A percentile compares a stretch with the other conserved stretches of the same genome.
Conservation (phyloP, 2,329 filamentous ascomycete species). For the Xylariaceae sp. region DNA sequence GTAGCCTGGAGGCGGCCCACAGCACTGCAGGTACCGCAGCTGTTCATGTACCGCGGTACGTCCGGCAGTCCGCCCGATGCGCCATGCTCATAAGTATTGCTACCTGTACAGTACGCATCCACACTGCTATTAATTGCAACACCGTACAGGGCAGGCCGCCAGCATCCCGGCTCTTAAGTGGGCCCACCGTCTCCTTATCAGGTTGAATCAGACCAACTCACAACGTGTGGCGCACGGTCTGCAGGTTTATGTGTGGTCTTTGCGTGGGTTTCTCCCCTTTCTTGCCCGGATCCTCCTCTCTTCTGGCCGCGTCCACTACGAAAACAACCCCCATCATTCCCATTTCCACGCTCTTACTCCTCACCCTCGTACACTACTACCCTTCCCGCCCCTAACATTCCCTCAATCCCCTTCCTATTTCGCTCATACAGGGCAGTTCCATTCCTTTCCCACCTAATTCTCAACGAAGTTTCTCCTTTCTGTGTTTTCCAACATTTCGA, state of each 20-base stretch:
- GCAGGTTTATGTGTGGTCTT: background rate
- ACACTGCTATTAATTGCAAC: too few relatives aligned
- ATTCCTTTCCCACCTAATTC: constrained; percentile 13
- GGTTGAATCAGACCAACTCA: constrained; percentile 12
- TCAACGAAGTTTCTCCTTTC: constrained; percentile 12
- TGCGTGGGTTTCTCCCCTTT: constrained; percentile 13
- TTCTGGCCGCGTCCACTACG: constrained; percentile 11
- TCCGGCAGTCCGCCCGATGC: too few relatives aligned
- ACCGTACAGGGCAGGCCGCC: background rate
- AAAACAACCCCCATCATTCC: constrained; percentile 16
- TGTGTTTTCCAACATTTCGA: constrained; percentile 8
- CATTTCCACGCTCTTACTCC: constrained; percentile 13
- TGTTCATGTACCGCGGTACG: too few relatives aligned
- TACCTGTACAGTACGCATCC: too few relatives aligned
- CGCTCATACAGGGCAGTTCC: constrained; percentile 18
- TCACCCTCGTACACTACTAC: constrained; percentile 13
- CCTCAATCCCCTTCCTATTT: constrained; percentile 19
- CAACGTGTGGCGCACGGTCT: constrained; percentile 7
- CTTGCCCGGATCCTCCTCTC: background rate
- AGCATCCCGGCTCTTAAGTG: background rate
- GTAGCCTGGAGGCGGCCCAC: too few relatives aligned
- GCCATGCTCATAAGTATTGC: too few relatives aligned
- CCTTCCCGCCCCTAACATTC: constrained; percentile 13
- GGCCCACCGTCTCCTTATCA: background rate
- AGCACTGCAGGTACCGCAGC: too few relatives aligned